A percentile compares a stretch with the other conserved stretches of the same genome.
Conservation (phyloP, 805 yeast genomes). For the Candida ortonii region DNA sequence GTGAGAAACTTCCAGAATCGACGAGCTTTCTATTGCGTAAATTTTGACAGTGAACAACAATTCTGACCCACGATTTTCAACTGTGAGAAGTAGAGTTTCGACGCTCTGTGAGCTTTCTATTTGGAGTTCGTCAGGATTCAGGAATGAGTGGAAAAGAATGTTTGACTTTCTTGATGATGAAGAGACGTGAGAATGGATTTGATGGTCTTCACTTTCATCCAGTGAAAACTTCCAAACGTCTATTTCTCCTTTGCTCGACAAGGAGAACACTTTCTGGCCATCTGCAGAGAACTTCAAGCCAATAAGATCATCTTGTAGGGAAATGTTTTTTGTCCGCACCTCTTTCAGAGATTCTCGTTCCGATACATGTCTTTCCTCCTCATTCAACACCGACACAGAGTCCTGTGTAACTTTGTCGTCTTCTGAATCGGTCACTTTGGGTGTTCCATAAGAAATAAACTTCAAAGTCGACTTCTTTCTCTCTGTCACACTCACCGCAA, state of each 20-base stretch:
- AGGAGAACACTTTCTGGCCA: constrained; percentile 30
- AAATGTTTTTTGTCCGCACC: constrained; percentile 31
- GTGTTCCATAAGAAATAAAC: constrained; percentile 27
- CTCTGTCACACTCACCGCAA: constrained; percentile 36
- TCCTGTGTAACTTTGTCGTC: constrained; percentile 30
- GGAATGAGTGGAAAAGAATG: constrained; percentile 26
- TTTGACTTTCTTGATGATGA: constrained; percentile 10
- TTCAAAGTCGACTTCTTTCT: constrained; percentile 32
- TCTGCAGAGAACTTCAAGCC: constrained; percentile 29
- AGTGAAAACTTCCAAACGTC: constrained; percentile 21
- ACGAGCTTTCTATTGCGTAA: constrained; percentile 25
- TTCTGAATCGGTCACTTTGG: constrained; percentile 18
- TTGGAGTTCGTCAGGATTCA: constrained; percentile 26
- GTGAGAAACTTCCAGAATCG: constrained; percentile 29
- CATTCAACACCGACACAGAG: constrained; percentile 27
- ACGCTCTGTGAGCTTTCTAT: constrained; percentile 21
- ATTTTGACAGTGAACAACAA: constrained; percentile 25
- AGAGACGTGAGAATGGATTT: constrained; percentile 10
- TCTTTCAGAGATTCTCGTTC: constrained; percentile 34
- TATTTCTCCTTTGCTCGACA: constrained; percentile 33
- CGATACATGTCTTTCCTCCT: constrained; percentile 28
- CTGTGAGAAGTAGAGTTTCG: constrained; percentile 23
- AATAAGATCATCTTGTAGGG: constrained; percentile 23
- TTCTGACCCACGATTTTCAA: constrained; percentile 14
- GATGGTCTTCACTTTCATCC: constrained; percentile 14